Conservation (phyloP, 345 rosid species). For the Brassica juncea region DNA sequence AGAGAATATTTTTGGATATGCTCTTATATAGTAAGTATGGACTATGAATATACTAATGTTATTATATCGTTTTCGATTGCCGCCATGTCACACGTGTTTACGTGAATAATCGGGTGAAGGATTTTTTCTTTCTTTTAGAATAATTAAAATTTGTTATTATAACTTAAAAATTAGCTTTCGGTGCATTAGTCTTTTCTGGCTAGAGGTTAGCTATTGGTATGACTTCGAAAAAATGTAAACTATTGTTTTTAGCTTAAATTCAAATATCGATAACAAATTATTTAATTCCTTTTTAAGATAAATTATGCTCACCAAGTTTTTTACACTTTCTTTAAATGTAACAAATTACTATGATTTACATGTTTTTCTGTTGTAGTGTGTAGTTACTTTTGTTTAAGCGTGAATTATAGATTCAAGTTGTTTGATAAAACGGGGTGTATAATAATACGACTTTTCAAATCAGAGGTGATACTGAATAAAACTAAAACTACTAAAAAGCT, state of each 20-base stretch:
- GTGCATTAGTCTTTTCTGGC: neutral
- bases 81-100: neutral
- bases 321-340: neutral
- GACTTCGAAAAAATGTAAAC: neutral
- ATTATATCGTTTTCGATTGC: neutral
- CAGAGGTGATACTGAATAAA: neutral
- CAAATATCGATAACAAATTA: neutral
- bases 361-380: neutral
- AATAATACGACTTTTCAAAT: neutral
- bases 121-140: neutral
- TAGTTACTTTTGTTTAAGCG: neutral
- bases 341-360: neutral
- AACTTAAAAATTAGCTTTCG: neutral
- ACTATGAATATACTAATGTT: too few species aligned
- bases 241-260: neutral
- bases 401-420: neutral
- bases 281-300: neutral
- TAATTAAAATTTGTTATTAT: neutral
- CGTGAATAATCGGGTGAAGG: neutral
- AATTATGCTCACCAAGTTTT: neutral
- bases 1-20: too few species aligned
- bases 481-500: neutral
- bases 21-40: too few species aligned
- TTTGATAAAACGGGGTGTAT: neutral
- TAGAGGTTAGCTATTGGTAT: neutral